These are phyloP conservation scores for Chamaecyparis obtusa DNA, from an alignment of 75 land plant species.

Conservation along the genomic window DNA sequence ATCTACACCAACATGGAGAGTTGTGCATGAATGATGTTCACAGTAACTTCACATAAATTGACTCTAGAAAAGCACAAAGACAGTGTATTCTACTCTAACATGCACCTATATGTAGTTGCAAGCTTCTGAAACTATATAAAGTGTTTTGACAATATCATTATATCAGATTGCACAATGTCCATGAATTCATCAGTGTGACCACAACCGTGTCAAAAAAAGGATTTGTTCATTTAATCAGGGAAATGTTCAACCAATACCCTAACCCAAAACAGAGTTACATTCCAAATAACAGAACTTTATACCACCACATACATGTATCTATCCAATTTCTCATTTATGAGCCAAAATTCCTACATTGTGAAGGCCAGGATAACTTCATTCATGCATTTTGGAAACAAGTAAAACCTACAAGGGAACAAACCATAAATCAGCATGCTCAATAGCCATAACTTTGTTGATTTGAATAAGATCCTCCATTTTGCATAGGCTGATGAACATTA, in stretches of 20 bases:
- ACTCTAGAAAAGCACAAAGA: neutral
- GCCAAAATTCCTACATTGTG: neutral
- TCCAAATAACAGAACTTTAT: neutral
- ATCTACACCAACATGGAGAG: neutral
- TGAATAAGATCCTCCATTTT: slow-evolving; percentile 10
- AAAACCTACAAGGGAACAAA: neutral
- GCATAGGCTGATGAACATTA: neutral
- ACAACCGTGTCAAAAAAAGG: neutral
- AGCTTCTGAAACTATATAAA: neutral
- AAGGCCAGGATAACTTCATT: neutral
- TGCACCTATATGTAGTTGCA: neutral
- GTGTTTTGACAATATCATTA: neutral
- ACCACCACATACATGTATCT: neutral
- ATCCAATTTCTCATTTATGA: neutral
- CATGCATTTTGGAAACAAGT: neutral
- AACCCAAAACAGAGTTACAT: neutral
- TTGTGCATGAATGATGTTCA: neutral
- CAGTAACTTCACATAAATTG: neutral
- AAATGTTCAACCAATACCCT: neutral
- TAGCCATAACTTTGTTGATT: neutral
- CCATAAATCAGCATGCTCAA: neutral
- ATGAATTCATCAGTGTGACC: neutral
- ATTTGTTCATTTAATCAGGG: neutral
- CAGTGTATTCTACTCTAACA: neutral
- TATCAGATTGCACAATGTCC: neutral